Base-by-base conservation (phyloP, 768 basidiomycete species). In the Phylloporus rhodoxanthus region DNA sequence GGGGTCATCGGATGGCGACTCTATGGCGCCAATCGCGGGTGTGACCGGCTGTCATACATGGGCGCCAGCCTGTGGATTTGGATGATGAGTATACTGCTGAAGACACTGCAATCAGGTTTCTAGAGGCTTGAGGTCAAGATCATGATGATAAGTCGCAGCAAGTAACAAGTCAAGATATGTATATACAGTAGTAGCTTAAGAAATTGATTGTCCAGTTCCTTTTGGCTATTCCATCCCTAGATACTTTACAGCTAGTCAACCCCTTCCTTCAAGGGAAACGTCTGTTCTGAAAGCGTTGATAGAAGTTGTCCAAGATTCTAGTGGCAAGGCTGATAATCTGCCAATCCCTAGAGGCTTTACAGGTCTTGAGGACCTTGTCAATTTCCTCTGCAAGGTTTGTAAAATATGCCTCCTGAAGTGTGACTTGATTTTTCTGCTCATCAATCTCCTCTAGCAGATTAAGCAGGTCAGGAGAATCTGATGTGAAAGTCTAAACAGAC, bases 391-490 rank as follows among this genome's bases (percentile, higher is more conserved):
- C 30, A 21, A 67, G 54, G 5, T 23, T 21, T 42, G 56, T 40
- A 5, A 21, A 23, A 5, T 45, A 17, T 15, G 55, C 53, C 26
- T 69, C 53, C 6, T 52, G 37, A 13, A 19, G 5, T 39, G 65
- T 63, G 45, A 61, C 33, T 34, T 36, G 20, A 29, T 67, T 40
- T 34, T 59, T 67, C 5, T 53, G 10, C 9, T 45, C 29, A 14
- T 67, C 51, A 25, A 67, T 61, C 1, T 66, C 46, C 30, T 38
- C 46, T 21, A 69, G 19, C 0, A 67, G 5, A 1, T 39, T 10
- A 13, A 67, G 47, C 45, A 67, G 23, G 20, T 55, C 25, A 33
- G 52, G 26, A n/a, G 17, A 26, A 17, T 45, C n/a, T n/a, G n/a
- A 2, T 37, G 4, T 26, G 1, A 28, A 15, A 2, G 15, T 39